A percentile compares a stretch with the other conserved stretches of the same genome.
Conservation (phyloP, 2,329 filamentous ascomycete genomes). For the Hymenoscyphus scutula region DNA sequence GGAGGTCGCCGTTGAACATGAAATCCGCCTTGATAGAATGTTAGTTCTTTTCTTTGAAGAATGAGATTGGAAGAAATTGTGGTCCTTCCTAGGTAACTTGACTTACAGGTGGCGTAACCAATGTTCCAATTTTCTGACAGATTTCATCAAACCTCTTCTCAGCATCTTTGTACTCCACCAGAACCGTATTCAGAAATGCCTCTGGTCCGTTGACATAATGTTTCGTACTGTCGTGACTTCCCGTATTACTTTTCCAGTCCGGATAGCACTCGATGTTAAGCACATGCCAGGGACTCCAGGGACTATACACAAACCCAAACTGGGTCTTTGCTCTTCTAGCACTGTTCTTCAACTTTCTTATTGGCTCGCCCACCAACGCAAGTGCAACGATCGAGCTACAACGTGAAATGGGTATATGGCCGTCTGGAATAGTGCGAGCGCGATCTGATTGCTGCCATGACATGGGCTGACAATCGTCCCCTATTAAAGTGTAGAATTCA, state of each 20-base stretch:
- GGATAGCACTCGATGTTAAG: conserved; percentile 58
- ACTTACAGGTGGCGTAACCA: conserved; percentile 55
- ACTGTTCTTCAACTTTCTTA: conserved; percentile 48
- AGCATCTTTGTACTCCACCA: conserved; percentile 60
- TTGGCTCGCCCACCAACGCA: conserved; percentile 51
- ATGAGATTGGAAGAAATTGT: background rate
- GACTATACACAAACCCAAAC: conserved; percentile 54
- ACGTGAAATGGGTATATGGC: conserved; percentile 58
- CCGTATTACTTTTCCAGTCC: conserved; percentile 54
- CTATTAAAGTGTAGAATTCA: conserved; percentile 63
- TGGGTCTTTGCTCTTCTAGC: conserved; percentile 47
- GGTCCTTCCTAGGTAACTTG: background rate
- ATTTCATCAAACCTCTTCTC: conserved; percentile 56
- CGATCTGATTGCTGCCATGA: conserved; percentile 58
- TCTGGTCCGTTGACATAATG: conserved; percentile 60
- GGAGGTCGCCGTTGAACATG: conserved; percentile 55
- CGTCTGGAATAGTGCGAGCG: conserved; percentile 40
- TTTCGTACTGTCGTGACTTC: conserved; percentile 44
- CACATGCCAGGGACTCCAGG: conserved; percentile 60
- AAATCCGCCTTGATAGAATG: conserved; percentile 44
- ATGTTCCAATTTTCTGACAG: conserved; percentile 53
- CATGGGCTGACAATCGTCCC: conserved; percentile 53
- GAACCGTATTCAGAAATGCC: conserved; percentile 57
- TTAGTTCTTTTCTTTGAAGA: background rate
- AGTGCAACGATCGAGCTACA: conserved; percentile 60